Evolutionary conservation across 768 basidiomycete genomes (phyloP), one percentile per base, ranked within the genome.

Genomic region (Boletus reticuloceps): DNA sequence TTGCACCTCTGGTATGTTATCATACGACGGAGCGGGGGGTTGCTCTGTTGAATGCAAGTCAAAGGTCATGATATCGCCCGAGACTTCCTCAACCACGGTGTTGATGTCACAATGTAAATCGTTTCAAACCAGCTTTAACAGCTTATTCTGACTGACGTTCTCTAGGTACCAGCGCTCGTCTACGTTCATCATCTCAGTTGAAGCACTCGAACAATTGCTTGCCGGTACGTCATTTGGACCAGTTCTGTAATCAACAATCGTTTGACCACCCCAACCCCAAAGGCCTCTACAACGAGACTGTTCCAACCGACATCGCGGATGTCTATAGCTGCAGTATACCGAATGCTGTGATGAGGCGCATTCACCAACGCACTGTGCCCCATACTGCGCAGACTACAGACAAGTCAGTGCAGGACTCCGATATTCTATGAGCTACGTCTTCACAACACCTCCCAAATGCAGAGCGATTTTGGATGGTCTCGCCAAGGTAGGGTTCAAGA

Each of bases 1-100:
- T n/a, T 82, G 83, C 41, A 85, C 80, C 48, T 85, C 85, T 19
- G 79, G 79, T 80, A 62, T n/a, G 68, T 56, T 20, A 12, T n/a
- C 2, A 16, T 50, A 25, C 6, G 12, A 31, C 22, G 34, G 36
- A 32, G 14, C 5, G 19, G 11, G 6, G 42, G 10, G 17, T 4
- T 27, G 57, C 51, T 22, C 22, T 52, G 25, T 55, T 55, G 55
- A 22, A 66, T 58, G 56, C 43, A 20, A 9, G 12, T 5, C 29
- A 8, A 56, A 70, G 72, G 54, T 7, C 74, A 74, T 48, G 76
- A 77, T 27, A 68, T 78, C 17, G 69, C 74, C 2, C 72, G 70
- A 48, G 75, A 76, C 46, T 69, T 68, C 29, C 60, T 61, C 43
- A 59, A 66, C 31, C 54, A 70, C 20, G 64, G 69, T 4, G 61